These are phyloP conservation scores for Trametes cingulata DNA, from an alignment of 768 basidiomycete species.

Conservation along the genomic window DNA sequence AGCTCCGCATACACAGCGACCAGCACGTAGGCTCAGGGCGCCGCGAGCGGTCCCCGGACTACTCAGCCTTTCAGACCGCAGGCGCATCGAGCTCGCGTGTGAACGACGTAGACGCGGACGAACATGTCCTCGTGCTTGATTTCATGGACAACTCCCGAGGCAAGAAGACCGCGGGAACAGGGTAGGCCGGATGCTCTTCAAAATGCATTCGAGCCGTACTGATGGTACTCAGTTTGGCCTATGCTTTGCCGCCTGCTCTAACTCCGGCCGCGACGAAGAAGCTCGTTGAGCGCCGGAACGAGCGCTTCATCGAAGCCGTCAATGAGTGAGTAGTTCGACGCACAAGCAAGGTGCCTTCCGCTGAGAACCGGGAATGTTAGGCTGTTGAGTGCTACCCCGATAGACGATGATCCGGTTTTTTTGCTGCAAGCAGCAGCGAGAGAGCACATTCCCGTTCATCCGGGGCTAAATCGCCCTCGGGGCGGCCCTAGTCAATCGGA, in stretches of 20 bases:
- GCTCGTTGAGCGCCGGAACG: conserved; percentile 70
- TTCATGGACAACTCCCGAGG: conserved; percentile 50
- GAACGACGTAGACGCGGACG: conserved; percentile 37
- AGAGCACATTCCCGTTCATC: conserved; percentile 72
- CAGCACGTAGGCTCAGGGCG: conserved; percentile 29
- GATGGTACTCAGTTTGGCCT: conserved; percentile 30
- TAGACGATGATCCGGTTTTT: conserved; percentile 58
- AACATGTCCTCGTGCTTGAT: conserved; percentile 52
- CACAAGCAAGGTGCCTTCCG: not conserved
- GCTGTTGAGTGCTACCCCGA: conserved; percentile 54
- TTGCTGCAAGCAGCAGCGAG: conserved; percentile 67
- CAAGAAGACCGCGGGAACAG: conserved; percentile 31
- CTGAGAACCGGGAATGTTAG: conserved; percentile 35
- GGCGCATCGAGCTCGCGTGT: conserved; percentile 29
- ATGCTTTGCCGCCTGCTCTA: conserved; percentile 42
- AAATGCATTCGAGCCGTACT: conserved; percentile 36
- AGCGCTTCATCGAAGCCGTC: conserved; percentile 62
- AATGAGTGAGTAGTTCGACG: conserved; percentile 51
- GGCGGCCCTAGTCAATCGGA: conserved; percentile 2
- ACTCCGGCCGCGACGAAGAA: conserved; percentile 63
- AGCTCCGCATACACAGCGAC: conserved; percentile 53
- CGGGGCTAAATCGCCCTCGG: conserved; percentile 27
- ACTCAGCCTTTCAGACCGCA: conserved; percentile 27
- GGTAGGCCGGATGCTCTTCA: conserved; percentile 35
- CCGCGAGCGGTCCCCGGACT: conserved; percentile 45